Evolutionary conservation across 176 grass and related monocot genomes (phyloP).

Genomic region (Oryza meyeriana): DNA sequence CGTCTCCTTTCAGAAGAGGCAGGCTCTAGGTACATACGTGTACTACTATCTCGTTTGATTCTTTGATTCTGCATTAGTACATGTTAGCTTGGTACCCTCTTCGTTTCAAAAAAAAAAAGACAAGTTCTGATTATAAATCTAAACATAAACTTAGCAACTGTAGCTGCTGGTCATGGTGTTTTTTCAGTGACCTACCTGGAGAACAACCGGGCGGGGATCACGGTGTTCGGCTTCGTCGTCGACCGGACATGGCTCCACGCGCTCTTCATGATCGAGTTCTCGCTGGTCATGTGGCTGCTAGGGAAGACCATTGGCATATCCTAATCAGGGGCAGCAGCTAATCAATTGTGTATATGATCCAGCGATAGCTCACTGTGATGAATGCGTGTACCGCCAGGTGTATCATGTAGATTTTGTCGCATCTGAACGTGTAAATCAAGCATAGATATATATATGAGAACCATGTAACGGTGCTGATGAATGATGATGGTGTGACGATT

Average conservation of each 20-base stretch:
- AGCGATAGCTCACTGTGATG: neutral
- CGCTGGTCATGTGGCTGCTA: constrained; percentile 83
- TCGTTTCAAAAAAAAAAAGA: too few relatives aligned
- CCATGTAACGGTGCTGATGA: neutral
- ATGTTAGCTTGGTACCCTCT: neutral
- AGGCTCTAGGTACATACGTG: constrained; percentile 62
- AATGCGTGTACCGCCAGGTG: neutral
- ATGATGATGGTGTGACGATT: neutral
- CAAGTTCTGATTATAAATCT: too few relatives aligned
- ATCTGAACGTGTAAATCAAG: constrained; percentile 2
- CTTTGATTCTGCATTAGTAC: constrained; percentile 27
- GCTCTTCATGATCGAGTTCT: constrained; percentile 85
- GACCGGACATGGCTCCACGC: constrained; percentile 88
- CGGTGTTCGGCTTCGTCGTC: constrained; percentile 74
- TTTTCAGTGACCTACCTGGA: constrained; percentile 96
- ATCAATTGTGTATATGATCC: neutral
- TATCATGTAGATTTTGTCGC: neutral
- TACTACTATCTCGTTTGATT: neutral
- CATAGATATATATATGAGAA: neutral
- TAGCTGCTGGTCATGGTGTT: constrained; percentile 39
- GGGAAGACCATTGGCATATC: constrained; percentile 83
- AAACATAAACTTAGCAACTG: neutral
- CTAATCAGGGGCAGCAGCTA: neutral
- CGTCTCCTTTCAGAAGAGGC: constrained; percentile 82
- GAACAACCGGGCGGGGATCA: constrained; percentile 86